Evolutionary conservation across 352 stramenopile species (phyloP).

Genomic region (Globisporangium viniferum): DNA sequence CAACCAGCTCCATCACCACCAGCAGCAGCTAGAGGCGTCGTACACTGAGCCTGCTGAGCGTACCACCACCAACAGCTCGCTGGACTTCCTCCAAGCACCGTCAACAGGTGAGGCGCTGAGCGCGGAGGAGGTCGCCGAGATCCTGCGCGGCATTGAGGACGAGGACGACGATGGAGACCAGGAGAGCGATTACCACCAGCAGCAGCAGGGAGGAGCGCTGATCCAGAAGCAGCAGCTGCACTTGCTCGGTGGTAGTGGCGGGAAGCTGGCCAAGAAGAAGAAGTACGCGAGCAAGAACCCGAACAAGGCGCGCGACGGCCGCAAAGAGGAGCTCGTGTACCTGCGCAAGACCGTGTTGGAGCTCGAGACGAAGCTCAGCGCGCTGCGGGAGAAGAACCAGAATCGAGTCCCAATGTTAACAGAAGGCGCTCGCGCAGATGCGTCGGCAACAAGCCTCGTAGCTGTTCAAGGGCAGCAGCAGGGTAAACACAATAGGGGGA

Average conservation of each 20-base stretch:
- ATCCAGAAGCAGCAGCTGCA: not conserved
- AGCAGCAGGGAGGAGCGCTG: not conserved
- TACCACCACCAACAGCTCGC: not conserved
- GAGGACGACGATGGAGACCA: not conserved
- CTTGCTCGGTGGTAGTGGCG: not conserved
- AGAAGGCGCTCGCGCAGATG: not conserved
- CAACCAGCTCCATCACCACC: not conserved
- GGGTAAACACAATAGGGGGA: not conserved
- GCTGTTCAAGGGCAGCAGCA: no score
- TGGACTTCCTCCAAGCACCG: not conserved
- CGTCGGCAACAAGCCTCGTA: not conserved
- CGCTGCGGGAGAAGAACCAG: not conserved
- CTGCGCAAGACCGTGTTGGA: slow-evolving; percentile 29
- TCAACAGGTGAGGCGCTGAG: not conserved
- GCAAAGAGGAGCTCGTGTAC: slow-evolving; percentile 32
- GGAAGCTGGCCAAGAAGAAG: not conserved
- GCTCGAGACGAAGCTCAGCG: slow-evolving; percentile 26
- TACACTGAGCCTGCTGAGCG: not conserved
- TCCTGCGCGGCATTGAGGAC: not conserved
- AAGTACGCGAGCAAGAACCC: not conserved
- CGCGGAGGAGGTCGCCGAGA: not conserved
- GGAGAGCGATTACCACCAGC: not conserved
- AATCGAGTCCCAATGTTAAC: not conserved
- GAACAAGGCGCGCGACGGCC: slow-evolving; percentile 25
- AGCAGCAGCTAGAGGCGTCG: not conserved